These are phyloP conservation scores for Antrodiella citrinella DNA, from an alignment of 768 basidiomycete species.

Conservation along the genomic window DNA sequence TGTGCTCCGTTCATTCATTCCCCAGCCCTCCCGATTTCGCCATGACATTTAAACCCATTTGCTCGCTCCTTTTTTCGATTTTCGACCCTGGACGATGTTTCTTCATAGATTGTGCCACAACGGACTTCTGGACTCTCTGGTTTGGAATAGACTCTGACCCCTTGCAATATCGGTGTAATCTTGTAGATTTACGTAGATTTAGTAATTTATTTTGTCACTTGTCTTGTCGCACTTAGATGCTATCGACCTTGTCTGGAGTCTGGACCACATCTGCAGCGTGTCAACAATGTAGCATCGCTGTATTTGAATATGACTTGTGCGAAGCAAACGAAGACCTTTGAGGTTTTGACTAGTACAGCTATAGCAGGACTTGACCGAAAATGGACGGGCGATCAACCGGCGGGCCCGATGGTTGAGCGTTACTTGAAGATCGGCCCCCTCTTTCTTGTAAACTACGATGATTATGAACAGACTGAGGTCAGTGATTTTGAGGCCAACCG, in stretches of 20 bases:
- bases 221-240: too few species aligned
- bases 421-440: background rate
- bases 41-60: background rate
- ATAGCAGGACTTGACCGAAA: too few species aligned
- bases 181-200: background rate
- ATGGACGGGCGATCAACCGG: too few species aligned
- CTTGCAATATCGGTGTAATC: background rate
- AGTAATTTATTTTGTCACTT: background rate
- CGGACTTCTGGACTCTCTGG: background rate
- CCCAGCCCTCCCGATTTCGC: background rate
- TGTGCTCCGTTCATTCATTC: background rate
- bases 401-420: too few species aligned
- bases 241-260: too few species aligned
- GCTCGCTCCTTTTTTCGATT: background rate
- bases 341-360: too few species aligned
- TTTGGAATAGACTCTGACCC: background rate
- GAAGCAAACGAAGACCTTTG: too few species aligned
- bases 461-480: background rate
- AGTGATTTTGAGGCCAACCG: too few species aligned
- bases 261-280: too few species aligned
- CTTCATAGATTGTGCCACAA: background rate
- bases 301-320: too few species aligned
- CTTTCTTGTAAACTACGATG: background rate
- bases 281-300: too few species aligned
- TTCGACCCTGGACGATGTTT: background rate